Percentiles rank a stretch among this genome's conserved stretches.
phyloP scores from a whole-genome alignment of 2,329 filamentous ascomycete genomes.

The Hawksworthiomyces lignivorus region DNA sequence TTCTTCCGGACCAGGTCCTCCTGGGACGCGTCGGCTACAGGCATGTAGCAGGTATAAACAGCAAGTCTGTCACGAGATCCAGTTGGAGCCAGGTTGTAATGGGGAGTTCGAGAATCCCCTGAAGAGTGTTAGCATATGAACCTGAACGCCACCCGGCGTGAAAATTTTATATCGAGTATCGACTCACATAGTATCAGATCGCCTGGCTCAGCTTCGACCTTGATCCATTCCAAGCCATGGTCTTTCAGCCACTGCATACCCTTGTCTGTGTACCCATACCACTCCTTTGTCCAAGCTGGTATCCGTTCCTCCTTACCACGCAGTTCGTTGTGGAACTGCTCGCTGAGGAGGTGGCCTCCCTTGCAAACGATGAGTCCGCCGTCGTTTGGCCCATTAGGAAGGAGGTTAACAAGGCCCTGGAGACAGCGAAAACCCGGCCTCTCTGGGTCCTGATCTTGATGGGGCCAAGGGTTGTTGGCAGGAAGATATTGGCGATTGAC shows the following conservation, averaged over 20 bases:
- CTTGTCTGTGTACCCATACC: constrained; percentile 27
- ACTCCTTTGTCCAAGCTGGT: constrained; percentile 28
- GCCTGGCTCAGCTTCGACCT: constrained; percentile 32
- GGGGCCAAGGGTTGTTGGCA: constrained; percentile 35
- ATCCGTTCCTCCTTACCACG: constrained; percentile 24
- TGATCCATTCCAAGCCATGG: constrained; percentile 17
- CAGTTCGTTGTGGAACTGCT: constrained; percentile 28
- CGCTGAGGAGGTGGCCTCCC: constrained; percentile 21
- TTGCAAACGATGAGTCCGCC: constrained; percentile 33
- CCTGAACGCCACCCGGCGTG: too few species aligned
- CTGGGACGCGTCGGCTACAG: constrained; percentile 29
- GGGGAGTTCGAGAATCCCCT: constrained; percentile 32
- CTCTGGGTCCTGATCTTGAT: constrained; percentile 36
- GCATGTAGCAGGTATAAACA: constrained; percentile 34
- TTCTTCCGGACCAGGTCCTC: too few species aligned
- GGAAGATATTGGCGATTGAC: constrained; percentile 30
- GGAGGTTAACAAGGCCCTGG: constrained; percentile 36
- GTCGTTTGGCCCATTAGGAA: too few species aligned
- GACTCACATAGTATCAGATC: constrained; percentile 36
- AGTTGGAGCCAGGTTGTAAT: constrained; percentile 31
- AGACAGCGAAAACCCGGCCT: constrained; percentile 41
- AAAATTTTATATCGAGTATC: too few species aligned
- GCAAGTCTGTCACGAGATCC: constrained; percentile 23
- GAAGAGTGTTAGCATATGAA: too few species aligned
- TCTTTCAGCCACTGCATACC: constrained; percentile 30